These are phyloP conservation scores for Zygnema circumcarinatum DNA, from an alignment of 139 green algal species.

Conservation along the genomic window DNA sequence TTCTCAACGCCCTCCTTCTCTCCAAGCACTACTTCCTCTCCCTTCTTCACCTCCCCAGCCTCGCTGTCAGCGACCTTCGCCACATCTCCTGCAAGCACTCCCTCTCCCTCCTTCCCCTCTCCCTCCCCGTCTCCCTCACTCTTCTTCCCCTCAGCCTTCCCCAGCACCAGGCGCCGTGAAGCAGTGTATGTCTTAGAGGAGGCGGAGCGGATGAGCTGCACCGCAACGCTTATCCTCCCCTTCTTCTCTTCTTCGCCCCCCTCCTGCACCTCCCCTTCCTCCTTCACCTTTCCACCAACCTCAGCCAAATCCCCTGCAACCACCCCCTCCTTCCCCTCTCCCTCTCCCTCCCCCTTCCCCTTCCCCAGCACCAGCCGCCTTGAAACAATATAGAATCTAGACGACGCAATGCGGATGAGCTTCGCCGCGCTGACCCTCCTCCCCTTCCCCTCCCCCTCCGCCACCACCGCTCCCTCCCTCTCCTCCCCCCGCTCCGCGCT, in stretches of 20 bases:
- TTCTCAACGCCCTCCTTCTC: neutral
- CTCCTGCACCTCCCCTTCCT: neutral
- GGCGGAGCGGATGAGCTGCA: neutral
- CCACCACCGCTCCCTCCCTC: neutral
- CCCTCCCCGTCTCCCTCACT: too few relatives aligned
- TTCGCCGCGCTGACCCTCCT: neutral
- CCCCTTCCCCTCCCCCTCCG: neutral
- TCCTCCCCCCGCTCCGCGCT: neutral
- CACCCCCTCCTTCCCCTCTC: neutral
- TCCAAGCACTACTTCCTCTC: neutral
- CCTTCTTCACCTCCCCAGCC: neutral
- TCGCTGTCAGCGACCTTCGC: too few relatives aligned
- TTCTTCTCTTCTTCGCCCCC: neutral
- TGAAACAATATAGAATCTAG: too few relatives aligned
- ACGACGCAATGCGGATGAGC: neutral
- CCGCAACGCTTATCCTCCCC: neutral
- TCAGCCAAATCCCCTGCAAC: neutral
- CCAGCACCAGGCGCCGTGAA: neutral
- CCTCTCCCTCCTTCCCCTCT: neutral
- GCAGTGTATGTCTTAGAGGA: neutral
- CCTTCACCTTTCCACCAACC: neutral
- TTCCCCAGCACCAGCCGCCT: neutral
- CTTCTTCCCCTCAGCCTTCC: too few relatives aligned
- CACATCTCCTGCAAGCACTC: neutral
- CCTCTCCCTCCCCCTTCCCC: neutral